These are phyloP conservation scores for Candida koratica DNA, from an alignment of 805 yeast species.

Conservation along the genomic window DNA sequence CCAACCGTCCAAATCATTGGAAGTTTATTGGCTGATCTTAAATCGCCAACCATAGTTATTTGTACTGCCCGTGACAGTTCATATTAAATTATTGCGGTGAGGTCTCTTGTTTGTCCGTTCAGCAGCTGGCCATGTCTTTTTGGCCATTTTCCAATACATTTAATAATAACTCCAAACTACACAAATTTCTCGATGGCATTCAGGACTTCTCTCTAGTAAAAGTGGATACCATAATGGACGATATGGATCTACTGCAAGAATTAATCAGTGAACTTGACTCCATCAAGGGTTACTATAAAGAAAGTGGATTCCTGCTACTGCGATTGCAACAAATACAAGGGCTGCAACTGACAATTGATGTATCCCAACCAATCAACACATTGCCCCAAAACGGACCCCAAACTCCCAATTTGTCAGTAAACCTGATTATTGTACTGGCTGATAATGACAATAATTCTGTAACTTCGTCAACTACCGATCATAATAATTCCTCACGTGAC, in stretches of 20 bases:
- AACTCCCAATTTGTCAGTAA: background rate
- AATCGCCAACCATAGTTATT: no score
- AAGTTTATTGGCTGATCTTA: background rate
- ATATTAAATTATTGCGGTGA: no score
- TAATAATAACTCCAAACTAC: conserved; percentile 36
- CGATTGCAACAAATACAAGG: conserved; percentile 19
- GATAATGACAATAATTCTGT: conserved; percentile 29
- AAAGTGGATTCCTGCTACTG: conserved; percentile 26
- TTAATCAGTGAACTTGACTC: conserved; percentile 34
- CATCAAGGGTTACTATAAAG: conserved; percentile 34
- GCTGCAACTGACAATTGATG: background rate
- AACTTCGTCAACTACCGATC: conserved; percentile 31
- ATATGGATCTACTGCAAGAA: conserved; percentile 34
- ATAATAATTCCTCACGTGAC: conserved; percentile 23
- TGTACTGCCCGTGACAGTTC: no score
- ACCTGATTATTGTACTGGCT: conserved; percentile 1
- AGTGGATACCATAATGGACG: conserved; percentile 32
- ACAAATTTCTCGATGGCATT: conserved; percentile 37
- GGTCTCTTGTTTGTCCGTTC: no score
- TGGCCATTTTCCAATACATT: conserved; percentile 43
- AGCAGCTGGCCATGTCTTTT: conserved; percentile 32
- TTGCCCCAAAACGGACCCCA: background rate
- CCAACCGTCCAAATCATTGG: conserved; percentile 1
- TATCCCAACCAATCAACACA: background rate
- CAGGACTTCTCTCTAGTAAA: conserved; percentile 29